Percentiles rank a stretch among this genome's conserved stretches.
phyloP scores from a whole-genome alignment of 2,329 filamentous ascomycete genomes.

The Neurospora sp. region DNA sequence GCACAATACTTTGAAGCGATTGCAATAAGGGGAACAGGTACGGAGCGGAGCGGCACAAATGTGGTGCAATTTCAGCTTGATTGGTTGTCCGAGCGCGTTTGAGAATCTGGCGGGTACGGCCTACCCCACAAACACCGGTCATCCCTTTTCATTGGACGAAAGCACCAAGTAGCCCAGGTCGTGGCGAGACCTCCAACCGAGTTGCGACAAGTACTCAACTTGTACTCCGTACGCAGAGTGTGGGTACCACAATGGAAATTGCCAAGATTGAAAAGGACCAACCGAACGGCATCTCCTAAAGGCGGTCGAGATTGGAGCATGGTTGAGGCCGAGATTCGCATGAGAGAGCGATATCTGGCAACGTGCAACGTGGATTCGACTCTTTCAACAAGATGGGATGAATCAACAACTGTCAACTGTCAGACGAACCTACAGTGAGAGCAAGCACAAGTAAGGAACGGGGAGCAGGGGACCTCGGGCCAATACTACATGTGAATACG shows the following conservation, averaged over 20 bases:
- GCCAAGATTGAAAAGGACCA: neutral
- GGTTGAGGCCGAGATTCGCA: neutral
- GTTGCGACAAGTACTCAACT: neutral
- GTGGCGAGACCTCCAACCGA: neutral
- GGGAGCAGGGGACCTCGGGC: neutral
- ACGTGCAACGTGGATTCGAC: neutral
- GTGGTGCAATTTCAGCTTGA: conserved; percentile 14
- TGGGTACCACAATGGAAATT: neutral
- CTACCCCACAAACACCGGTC: neutral
- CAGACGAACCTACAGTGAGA: neutral
- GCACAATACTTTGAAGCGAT: conserved; percentile 7
- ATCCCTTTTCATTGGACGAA: neutral
- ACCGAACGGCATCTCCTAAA: neutral
- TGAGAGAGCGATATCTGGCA: neutral
- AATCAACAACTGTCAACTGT: neutral
- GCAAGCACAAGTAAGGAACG: neutral
- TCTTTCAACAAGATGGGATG: neutral
- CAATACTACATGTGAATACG: neutral
- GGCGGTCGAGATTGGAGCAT: neutral
- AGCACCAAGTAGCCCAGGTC: neutral
- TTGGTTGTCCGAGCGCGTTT: neutral
- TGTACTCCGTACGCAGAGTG: neutral
- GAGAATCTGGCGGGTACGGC: neutral
- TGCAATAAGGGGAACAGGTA: conserved; percentile 9
- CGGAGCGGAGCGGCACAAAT: conserved; percentile 8